Base-by-base conservation (phyloP, 768 basidiomycete genomes). In the Trametes maxima region DNA sequence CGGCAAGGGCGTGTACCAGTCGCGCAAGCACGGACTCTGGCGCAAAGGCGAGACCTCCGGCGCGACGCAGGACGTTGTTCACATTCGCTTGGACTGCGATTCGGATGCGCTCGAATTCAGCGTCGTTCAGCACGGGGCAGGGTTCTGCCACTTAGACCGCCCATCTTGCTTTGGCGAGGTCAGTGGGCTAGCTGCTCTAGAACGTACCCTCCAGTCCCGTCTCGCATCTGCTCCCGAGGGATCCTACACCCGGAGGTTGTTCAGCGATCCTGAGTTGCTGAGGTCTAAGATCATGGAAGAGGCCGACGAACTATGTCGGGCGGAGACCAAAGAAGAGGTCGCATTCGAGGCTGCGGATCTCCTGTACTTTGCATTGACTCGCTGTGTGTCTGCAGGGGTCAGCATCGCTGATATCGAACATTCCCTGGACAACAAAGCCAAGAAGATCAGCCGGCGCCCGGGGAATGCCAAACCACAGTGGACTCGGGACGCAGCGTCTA, bases 211-310 rank as follows among this genome's bases (percentile, higher is more conserved):
- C 16, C 78, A 80, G 57, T 83, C 87, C 2, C 85, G 97, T 43
- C 77, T 91, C 46, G 75, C 77, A 36, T 82, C 84, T 24, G 94
- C 96, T 0, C 95, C 95, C 0, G 87, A 88, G 66, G 95, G 94
- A 5, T 95, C 92, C 0, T 99, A 99, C 75, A 98, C 97, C 17
- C 85, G 82, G 52, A 80, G 93, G 54, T 77, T 99, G 25, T 97
- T 98, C 75, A 79, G 82, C 44, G 92, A 98, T 71, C 77, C 88
- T 5, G 82, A 81, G 47, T 80, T 99, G n/a, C 78, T 98, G 46
- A 84, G 81, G 47, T 89, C 94, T 53, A 99, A 99, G 80, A 94
- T 99, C 65, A 93, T 91, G 87, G 97, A 99, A 75, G 97, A 99
- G 73, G 97, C 97, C 0, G 92, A 96, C 68, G 97, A 99, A 74